Base-by-base conservation (phyloP, 345 rosid species). In the Eucalyptus cloeziana region DNA sequence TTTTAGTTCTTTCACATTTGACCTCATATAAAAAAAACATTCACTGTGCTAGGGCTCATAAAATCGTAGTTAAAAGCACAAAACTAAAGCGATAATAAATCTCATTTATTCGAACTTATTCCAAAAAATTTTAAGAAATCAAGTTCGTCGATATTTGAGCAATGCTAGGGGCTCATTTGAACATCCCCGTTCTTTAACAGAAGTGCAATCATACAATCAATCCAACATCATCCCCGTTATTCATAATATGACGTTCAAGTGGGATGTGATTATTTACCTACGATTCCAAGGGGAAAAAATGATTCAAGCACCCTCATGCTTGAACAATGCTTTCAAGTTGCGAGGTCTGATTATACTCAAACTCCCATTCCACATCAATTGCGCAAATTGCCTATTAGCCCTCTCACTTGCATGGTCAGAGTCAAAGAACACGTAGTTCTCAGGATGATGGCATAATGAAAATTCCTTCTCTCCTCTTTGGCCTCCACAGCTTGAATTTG, bases 341-440 rank as follows among this genome's bases (percentile, higher is more conserved):
- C 85, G 85, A 88, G 93, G 90, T 27, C 86, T 76, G 5, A 87
- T 90, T 37, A 67, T 31, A 27, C 62, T 60, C 5, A 87, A 2
- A 13, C 52, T 44, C 69, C 94, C 95, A 51, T 25, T 86, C 96
- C 95, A 94, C 56, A 91, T 87, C 30, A 93, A 62, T 50, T 93
- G 79, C 2, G 94, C 91, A 40, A 91, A 56, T 67, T 93, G 95
- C 30, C 40, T 44, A 87, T 93, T 85, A 16, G 87, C 93, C 52
- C 64, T 90, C 33, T 93, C 92, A 4, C 92, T 88, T 33, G 91
- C 89, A 90, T 94, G 94, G 76, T 5, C 54, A 4, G 40, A 50
- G 76, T 93, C 94, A 60, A 92, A 94, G 86, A 91, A 95, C 40
- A 95, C 19, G 45, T 91, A 92, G 6, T 91, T 93, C 11, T 21